phyloP scores from a whole-genome alignment of 1,139 yeast species.

The Petasospora rhodanensis region DNA sequence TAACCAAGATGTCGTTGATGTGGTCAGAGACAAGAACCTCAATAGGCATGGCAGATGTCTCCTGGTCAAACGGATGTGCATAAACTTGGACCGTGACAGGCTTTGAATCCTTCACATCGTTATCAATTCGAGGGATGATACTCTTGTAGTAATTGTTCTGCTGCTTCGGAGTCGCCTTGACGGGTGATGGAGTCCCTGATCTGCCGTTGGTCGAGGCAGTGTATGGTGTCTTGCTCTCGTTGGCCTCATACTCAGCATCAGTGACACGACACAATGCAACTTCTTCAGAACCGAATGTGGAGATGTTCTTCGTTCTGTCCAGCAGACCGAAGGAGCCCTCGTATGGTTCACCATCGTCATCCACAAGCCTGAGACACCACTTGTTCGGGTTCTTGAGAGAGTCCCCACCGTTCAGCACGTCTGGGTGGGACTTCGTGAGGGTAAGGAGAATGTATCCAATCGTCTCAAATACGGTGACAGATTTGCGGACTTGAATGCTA shows the following conservation, averaged over 20 bases:
- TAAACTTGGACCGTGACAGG: constrained; percentile 28
- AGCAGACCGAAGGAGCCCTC: constrained; percentile 68
- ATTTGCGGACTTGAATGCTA: constrained; percentile 38
- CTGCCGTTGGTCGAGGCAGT: constrained; percentile 19
- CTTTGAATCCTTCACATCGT: constrained; percentile 24
- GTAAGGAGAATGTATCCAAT: constrained; percentile 55
- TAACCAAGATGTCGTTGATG: constrained; percentile 31
- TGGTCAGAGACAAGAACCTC: constrained; percentile 30
- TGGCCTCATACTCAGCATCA: constrained; percentile 30
- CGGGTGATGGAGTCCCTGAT: constrained; percentile 12
- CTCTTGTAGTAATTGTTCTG: constrained; percentile 34
- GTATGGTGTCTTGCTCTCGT: constrained; percentile 47
- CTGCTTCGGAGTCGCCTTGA: no score
- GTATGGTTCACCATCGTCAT: constrained; percentile 78
- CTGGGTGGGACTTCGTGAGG: constrained; percentile 25
- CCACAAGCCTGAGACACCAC: constrained; percentile 68
- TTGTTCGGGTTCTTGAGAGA: constrained; percentile 50
- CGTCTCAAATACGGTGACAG: constrained; percentile 52
- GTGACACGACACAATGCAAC: constrained; percentile 52
- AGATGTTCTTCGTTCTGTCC: constrained; percentile 48
- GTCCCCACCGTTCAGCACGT: constrained; percentile 8
- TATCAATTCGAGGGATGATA: constrained; percentile 26
- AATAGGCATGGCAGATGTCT: constrained; percentile 25
- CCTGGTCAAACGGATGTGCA: constrained; percentile 29
- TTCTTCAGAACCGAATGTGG: constrained; percentile 65